A percentile compares a stretch with the other conserved stretches of the same genome.
Evolutionary conservation across 2,329 filamentous ascomycete species (phyloP).

Genomic region (Xylaria hypoxylon): DNA sequence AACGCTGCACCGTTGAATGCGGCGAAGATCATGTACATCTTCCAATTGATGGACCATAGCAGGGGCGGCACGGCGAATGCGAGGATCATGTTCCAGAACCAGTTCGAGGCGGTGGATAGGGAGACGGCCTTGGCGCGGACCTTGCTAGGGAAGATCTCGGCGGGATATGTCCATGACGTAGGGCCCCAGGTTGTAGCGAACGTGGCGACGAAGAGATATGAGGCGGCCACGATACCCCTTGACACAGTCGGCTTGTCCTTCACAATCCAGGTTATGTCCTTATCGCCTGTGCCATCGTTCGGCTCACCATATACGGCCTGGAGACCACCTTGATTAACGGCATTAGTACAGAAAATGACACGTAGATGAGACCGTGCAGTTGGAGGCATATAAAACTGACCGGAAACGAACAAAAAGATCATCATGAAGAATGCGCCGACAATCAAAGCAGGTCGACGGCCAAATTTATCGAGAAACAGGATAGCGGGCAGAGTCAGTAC

Average conservation of each 20-base stretch:
- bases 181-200: conserved; percentile 64
- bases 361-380: too few species aligned
- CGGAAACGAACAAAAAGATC: conserved; percentile 71
- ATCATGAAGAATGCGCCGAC: conserved; percentile 69
- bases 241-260: conserved; percentile 64
- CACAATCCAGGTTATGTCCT: conserved; percentile 69
- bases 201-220: conserved; percentile 78
- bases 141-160: conserved; percentile 71
- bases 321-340: conserved; percentile 57
- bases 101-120: conserved; percentile 70
- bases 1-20: conserved; percentile 76
- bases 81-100: conserved; percentile 69
- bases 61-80: conserved; percentile 64
- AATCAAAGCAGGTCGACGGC: conserved; percentile 68
- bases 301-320: conserved; percentile 69
- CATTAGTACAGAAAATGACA: conserved; percentile 7
- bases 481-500: conserved; percentile 70
- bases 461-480: conserved; percentile 68
- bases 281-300: conserved; percentile 55
- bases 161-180: conserved; percentile 65
- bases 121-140: conserved; percentile 73
- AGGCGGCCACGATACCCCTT: conserved; percentile 74
- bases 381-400: conserved; percentile 45
- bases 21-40: conserved; percentile 80
- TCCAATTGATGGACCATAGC: conserved; percentile 67